Base-by-base conservation (phyloP, 768 basidiomycete genomes). In the Omphalotus guepiniiformis region DNA sequence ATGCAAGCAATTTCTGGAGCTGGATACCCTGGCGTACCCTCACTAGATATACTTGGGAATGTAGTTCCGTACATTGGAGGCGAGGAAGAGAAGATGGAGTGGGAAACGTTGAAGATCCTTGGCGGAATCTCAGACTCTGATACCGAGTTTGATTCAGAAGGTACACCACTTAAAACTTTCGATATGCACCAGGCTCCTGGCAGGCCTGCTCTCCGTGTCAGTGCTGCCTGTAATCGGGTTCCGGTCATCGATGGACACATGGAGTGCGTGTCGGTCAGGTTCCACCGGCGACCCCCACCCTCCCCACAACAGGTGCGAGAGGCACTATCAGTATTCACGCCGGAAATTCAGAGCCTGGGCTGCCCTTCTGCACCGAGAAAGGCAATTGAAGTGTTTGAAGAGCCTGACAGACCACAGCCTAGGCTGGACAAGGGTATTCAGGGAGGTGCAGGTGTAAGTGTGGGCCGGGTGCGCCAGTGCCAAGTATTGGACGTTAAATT, bases 1-100 rank as follows among this genome's bases (percentile, higher is more conserved):
- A 83, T 98, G 77, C 96, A 99, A 65, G 96, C 96, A 51, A 93
- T 98, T 66, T 94, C 91, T 0, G 96, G 96, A 29, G 94, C 80
- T 0, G 96, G 96, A n/a, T 99, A 98, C 70, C 96, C 96, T 1
- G 96, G 95, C 42, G 83, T 98, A 1, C 67, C 92, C 11, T 75
- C 78, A 35, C 74, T 99, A 48, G 96, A 98, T 66, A 90, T 97
- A 63, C 58, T 96, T 54, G 96, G 98, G 70, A 98, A 98, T 71
- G 75, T 99, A 62, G 85, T 99, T 1, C 96, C 96, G 4, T 84
- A 89, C 67, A 98, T 99, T 64, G 67, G 79, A 15, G 92, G 94
- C 40, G 95, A 97, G 61, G 89, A 93, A 58, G 96, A 98, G 62
- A 99, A 98, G 64, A 93, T 98, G 54, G 95, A 99, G 64, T 99